These are phyloP conservation scores for Mucor plumbeus DNA, from an alignment of 371 early-diverging fungal genomes.

Conservation along the genomic window DNA sequence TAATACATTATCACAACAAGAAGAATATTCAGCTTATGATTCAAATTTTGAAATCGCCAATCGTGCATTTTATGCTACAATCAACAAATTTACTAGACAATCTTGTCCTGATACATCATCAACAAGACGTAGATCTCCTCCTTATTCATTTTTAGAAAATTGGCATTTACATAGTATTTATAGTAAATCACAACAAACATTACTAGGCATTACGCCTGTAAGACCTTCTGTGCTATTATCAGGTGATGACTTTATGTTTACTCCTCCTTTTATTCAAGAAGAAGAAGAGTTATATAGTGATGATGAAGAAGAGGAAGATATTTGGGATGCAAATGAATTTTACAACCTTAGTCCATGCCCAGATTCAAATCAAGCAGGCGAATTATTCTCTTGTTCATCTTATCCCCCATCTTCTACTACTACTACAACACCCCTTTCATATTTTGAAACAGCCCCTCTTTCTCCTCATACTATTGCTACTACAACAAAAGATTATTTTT, in stretches of 20 bases:
- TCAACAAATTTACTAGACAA: slow-evolving; percentile 47
- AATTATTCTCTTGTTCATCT: not conserved
- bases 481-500: slow-evolving; percentile 2
- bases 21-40: slow-evolving; percentile 20
- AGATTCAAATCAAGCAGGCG: slow-evolving; percentile 21
- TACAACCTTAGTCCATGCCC: slow-evolving; percentile 28
- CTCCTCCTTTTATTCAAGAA: slow-evolving; percentile 42
- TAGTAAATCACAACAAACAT: slow-evolving; percentile 54
- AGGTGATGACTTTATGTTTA: slow-evolving; percentile 56
- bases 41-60: slow-evolving; percentile 40
- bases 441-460: slow-evolving; percentile 7
- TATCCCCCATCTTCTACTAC: not conserved
- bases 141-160: slow-evolving; percentile 48
- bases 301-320: slow-evolving; percentile 11
- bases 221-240: slow-evolving; percentile 45
- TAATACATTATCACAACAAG: slow-evolving; percentile 10
- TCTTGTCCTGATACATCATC: slow-evolving; percentile 25
- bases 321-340: slow-evolving; percentile 2
- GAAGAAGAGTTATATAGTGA: slow-evolving; percentile 11
- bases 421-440: slow-evolving; percentile 8
- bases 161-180: slow-evolving; percentile 56
- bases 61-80: slow-evolving; percentile 52
- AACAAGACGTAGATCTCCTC: slow-evolving; percentile 27
- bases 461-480: slow-evolving; percentile 6
- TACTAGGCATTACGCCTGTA: slow-evolving; percentile 43